phyloP scores from a whole-genome alignment of 2,329 filamentous ascomycete species.

The Ophiostoma triangulosporum region DNA sequence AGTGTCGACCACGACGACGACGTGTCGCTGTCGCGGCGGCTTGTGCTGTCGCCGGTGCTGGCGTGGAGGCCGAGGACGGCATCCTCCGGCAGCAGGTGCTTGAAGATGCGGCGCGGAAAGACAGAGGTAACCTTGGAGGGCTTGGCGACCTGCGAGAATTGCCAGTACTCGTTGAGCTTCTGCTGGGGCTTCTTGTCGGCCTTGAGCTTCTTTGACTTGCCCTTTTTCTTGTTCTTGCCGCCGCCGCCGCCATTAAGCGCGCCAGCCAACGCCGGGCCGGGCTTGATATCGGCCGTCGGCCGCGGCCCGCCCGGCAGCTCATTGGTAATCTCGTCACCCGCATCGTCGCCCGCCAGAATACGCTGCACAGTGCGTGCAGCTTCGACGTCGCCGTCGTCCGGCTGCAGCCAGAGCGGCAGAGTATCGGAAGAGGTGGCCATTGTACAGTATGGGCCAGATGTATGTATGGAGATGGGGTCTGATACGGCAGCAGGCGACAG shows the following conservation, averaged over 20 bases:
- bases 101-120: slow-evolving; percentile 28
- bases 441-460: neutral
- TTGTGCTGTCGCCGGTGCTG: too few species aligned
- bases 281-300: neutral
- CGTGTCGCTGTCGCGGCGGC: neutral
- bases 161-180: slow-evolving; percentile 28
- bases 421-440: neutral
- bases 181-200: slow-evolving; percentile 22
- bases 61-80: neutral
- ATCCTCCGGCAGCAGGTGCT: slow-evolving; percentile 18
- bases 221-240: neutral
- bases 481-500: too few species aligned
- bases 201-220: neutral
- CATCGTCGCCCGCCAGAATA: neutral
- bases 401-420: neutral
- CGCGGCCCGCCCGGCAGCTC: neutral
- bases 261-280: too few species aligned
- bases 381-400: neutral
- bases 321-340: neutral
- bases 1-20: slow-evolving; percentile 3
- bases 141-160: slow-evolving; percentile 26
- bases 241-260: neutral
- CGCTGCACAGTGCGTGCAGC: neutral
- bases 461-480: too few species aligned
- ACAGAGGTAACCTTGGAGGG: slow-evolving; percentile 31